A percentile compares a stretch with the other conserved stretches of the same genome.
These are phyloP conservation scores for Botrytis aclada DNA, from an alignment of 2,329 filamentous ascomycete species.

Conservation along the genomic window DNA sequence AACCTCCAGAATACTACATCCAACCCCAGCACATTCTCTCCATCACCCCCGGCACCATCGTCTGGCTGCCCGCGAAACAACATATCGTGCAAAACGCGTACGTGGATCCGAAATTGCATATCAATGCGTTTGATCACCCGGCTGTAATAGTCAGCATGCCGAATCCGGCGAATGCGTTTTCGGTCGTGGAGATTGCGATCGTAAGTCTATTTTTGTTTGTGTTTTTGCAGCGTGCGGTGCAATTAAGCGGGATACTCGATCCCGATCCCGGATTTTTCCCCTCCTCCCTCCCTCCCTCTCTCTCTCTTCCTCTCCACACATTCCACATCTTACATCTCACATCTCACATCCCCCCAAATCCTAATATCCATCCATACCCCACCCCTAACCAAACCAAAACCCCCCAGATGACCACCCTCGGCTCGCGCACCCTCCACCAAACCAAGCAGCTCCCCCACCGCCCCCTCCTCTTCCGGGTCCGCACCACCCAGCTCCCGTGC, in stretches of 20 bases:
- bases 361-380: no score
- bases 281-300: no score
- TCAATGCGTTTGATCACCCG: slow-evolving; percentile 17
- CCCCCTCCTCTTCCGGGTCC: not conserved
- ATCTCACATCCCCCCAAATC: no score
- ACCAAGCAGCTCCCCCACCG: slow-evolving; percentile 1
- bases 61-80: slow-evolving; percentile 6
- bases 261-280: no score
- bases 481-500: not conserved
- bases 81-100: not conserved
- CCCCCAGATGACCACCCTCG: slow-evolving; percentile 12
- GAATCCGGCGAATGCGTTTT: not conserved
- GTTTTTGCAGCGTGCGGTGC: no score
- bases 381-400: no score
- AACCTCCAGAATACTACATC: not conserved
- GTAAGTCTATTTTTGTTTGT: not conserved
- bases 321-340: no score
- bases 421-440: slow-evolving; percentile 11
- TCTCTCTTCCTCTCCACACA: no score
- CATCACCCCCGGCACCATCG: not conserved
- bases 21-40: not conserved
- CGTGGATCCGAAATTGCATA: slow-evolving; percentile 8
- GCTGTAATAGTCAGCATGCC: slow-evolving; percentile 5
- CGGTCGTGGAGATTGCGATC: slow-evolving; percentile 10
- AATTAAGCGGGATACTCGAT: no score